A percentile compares a stretch with the other conserved stretches of the same genome.
Conservation (phyloP, 331 rosid species). For the Quercus lobata region DNA sequence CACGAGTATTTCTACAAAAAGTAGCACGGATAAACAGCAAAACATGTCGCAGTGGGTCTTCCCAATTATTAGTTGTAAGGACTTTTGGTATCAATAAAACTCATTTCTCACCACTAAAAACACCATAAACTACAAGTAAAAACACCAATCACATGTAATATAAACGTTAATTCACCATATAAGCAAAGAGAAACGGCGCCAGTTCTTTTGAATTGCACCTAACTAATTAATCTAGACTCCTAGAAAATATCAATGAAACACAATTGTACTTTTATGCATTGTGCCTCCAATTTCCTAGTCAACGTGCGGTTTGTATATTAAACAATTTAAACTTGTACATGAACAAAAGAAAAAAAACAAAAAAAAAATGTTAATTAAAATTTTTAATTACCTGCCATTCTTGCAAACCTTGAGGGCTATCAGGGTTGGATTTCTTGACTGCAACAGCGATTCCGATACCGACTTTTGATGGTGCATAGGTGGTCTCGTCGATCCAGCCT, state of each 20-base stretch:
- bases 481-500: constrained; percentile 72
- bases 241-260: too few relatives aligned
- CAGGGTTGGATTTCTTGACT: constrained; percentile 68
- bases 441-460: constrained; percentile 81
- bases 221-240: too few relatives aligned
- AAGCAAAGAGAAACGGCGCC: not conserved
- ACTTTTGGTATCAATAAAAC: not conserved
- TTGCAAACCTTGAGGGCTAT: constrained; percentile 67
- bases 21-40: not conserved
- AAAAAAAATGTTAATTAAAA: too few relatives aligned
- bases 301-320: not conserved
- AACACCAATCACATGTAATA: too few relatives aligned
- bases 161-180: too few relatives aligned
- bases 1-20: not conserved
- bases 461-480: constrained; percentile 53
- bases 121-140: too few relatives aligned
- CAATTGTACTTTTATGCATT: too few relatives aligned
- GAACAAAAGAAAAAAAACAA: not conserved
- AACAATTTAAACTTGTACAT: not conserved
- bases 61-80: not conserved
- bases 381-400: constrained; percentile 66
- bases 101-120: too few relatives aligned
- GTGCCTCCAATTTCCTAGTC: not conserved
- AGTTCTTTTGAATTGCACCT: not conserved
- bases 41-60: not conserved